Percentiles rank a stretch among this genome's conserved stretches.
These are phyloP conservation scores for Mycena crocata DNA, from an alignment of 768 basidiomycete species.

Conservation along the genomic window DNA sequence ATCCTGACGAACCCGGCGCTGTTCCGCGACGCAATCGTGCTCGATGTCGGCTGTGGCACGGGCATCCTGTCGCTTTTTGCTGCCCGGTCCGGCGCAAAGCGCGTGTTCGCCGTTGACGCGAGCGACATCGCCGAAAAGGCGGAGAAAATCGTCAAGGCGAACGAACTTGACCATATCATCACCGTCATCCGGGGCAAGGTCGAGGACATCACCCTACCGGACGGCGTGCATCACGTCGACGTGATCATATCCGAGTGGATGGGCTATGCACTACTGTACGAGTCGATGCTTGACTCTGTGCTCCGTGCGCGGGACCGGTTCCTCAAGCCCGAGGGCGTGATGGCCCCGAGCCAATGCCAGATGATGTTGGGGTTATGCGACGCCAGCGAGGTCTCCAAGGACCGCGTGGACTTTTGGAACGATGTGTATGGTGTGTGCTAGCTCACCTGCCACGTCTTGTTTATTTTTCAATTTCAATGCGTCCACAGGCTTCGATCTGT, in stretches of 20 bases:
- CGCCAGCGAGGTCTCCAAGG: constrained; percentile 77
- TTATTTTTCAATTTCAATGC: neutral
- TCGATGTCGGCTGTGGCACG: constrained; percentile 97
- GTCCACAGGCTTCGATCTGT: constrained; percentile 84
- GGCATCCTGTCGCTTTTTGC: constrained; percentile 93
- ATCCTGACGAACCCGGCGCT: constrained; percentile 85
- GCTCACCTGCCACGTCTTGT: no score
- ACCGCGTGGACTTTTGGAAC: constrained; percentile 90
- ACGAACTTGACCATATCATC: constrained; percentile 78
- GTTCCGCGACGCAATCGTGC: constrained; percentile 87
- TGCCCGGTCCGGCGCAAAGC: constrained; percentile 88
- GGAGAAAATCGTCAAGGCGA: constrained; percentile 79
- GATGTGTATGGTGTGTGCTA: constrained; percentile 88
- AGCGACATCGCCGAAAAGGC: constrained; percentile 86
- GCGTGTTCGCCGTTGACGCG: constrained; percentile 93
- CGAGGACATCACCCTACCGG: constrained; percentile 86
- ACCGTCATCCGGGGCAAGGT: constrained; percentile 92
- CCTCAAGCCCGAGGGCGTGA: constrained; percentile 78
- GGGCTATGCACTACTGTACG: constrained; percentile 92
- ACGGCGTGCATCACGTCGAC: constrained; percentile 82
- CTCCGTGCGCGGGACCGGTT: constrained; percentile 89
- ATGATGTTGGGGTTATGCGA: constrained; percentile 90
- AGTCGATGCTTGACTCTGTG: constrained; percentile 98
- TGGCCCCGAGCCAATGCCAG: constrained; percentile 91
- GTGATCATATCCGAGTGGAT: constrained; percentile 99